A percentile compares a stretch with the other conserved stretches of the same genome.
Evolutionary conservation across 148 eudicot genomes (phyloP).

Genomic region (Talinum fruticosum): DNA sequence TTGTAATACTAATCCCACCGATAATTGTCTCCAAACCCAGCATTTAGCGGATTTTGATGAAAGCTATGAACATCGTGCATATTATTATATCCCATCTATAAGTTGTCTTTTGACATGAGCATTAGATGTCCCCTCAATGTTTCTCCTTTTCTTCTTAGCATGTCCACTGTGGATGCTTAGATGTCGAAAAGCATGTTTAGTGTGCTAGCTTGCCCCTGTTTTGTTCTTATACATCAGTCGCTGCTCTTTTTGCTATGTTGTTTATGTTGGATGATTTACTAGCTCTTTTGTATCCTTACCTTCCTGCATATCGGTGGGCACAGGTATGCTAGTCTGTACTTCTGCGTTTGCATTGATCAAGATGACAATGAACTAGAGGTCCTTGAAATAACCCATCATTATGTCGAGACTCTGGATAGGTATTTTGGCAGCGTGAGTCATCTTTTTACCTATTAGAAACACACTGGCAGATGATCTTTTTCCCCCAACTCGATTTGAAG

Average conservation of each 20-base stretch:
- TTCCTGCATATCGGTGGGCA: slow-evolving; percentile 3
- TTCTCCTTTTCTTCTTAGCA: too few relatives aligned
- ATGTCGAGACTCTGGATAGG: slow-evolving; percentile 86
- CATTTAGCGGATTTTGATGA: too few relatives aligned
- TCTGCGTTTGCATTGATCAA: slow-evolving; percentile 90
- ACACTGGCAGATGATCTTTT: background rate
- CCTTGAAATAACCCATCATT: slow-evolving; percentile 91
- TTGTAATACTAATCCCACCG: too few relatives aligned
- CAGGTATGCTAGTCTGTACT: slow-evolving; percentile 92
- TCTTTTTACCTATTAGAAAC: background rate
- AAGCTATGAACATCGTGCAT: too few relatives aligned
- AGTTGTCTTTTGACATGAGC: too few relatives aligned
- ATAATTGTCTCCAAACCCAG: too few relatives aligned
- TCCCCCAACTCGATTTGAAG: background rate
- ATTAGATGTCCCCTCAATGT: too few relatives aligned
- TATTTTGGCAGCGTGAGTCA: slow-evolving; percentile 93
- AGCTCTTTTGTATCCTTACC: background rate
- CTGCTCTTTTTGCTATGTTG: background rate
- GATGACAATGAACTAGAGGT: slow-evolving; percentile 91
- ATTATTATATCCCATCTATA: too few relatives aligned
- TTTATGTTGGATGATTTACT: background rate
- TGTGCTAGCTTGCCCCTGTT: background rate
- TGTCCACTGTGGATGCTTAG: too few relatives aligned
- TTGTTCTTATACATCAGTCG: background rate
- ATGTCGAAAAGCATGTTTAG: background rate